A percentile compares a stretch with the other conserved stretches of the same genome.
Evolutionary conservation across 1,284 basidiomycete genomes (phyloP).

Genomic region (Sporisorium exsertum): DNA sequence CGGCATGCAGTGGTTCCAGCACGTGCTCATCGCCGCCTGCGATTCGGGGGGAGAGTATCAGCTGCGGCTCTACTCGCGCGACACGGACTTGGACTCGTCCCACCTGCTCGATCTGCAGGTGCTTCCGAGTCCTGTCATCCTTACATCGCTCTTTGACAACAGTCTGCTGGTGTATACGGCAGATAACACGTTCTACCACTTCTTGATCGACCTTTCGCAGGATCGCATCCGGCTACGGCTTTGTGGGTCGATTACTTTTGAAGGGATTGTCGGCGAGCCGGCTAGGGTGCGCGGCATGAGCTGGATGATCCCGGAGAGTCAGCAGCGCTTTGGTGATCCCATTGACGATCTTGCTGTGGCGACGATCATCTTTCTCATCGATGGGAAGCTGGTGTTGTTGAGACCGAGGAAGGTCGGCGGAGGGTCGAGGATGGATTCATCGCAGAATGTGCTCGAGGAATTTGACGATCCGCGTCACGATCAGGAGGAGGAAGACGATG

Average conservation of each 20-base stretch:
- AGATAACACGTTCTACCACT: conserved; percentile 96
- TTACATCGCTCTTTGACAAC: conserved; percentile 86
- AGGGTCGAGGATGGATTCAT: conserved; percentile 1
- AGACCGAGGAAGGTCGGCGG: conserved; percentile 69
- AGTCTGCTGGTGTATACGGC: conserved; percentile 95
- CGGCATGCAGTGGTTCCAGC: conserved; percentile 95
- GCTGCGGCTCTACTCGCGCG: conserved; percentile 93
- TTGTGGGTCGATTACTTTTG: conserved; percentile 94
- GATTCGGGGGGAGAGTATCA: conserved; percentile 70
- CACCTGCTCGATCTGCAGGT: conserved; percentile 86
- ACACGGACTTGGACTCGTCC: conserved; percentile 86
- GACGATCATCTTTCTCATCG: conserved; percentile 94
- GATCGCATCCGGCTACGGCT: conserved; percentile 83
- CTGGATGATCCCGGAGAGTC: conserved; percentile 94
- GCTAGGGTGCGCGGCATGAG: conserved; percentile 88
- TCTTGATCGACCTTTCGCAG: conserved; percentile 85
- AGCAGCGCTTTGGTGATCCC: conserved; percentile 94
- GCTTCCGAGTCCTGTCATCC: conserved; percentile 73
- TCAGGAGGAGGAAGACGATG: conserved; percentile 72
- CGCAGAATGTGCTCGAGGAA: conserved; percentile 13
- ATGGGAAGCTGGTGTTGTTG: conserved; percentile 88
- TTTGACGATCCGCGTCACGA: conserved; percentile 31
- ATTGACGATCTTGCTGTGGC: conserved; percentile 92
- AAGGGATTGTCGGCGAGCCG: conserved; percentile 88
- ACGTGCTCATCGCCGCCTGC: conserved; percentile 87